These are phyloP conservation scores for Monilinia vaccinii-corymbosi DNA, from an alignment of 2,329 filamentous ascomycete species.

Conservation along the genomic window DNA sequence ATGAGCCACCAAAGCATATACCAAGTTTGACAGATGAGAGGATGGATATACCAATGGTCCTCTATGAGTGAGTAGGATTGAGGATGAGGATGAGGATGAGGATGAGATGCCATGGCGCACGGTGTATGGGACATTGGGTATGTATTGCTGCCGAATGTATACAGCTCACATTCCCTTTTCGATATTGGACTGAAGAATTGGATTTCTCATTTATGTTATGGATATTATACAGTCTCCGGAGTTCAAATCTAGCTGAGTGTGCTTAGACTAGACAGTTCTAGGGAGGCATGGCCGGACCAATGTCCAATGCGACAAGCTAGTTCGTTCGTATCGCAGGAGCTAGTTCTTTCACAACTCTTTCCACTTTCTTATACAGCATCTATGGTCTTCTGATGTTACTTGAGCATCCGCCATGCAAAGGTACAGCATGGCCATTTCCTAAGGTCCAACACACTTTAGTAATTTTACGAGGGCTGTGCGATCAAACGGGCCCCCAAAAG, in stretches of 20 bases:
- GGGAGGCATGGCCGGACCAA: neutral
- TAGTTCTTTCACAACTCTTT: too few relatives aligned
- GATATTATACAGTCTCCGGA: neutral
- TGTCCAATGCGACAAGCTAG: neutral
- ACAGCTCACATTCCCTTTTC: neutral
- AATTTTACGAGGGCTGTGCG: neutral
- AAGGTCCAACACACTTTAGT: neutral
- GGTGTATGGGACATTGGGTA: neutral
- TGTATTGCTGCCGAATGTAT: neutral
- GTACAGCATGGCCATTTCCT: neutral
- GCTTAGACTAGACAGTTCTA: neutral
- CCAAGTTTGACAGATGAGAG: conserved; percentile 56
- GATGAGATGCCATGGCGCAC: neutral
- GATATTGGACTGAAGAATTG: neutral
- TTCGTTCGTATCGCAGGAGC: neutral
- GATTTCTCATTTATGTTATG: neutral
- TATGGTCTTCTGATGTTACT: neutral
- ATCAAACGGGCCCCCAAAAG: neutral
- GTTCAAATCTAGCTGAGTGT: neutral
- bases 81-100: too few relatives aligned
- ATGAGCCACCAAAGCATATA: conserved; percentile 53
- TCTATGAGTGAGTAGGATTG: conserved; percentile 21
- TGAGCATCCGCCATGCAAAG: too few relatives aligned
- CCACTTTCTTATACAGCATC: neutral
- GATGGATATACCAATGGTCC: conserved; percentile 3